phyloP scores from a whole-genome alignment of 2,329 filamentous ascomycete genomes.

The Westerdykella aurantiaca region DNA sequence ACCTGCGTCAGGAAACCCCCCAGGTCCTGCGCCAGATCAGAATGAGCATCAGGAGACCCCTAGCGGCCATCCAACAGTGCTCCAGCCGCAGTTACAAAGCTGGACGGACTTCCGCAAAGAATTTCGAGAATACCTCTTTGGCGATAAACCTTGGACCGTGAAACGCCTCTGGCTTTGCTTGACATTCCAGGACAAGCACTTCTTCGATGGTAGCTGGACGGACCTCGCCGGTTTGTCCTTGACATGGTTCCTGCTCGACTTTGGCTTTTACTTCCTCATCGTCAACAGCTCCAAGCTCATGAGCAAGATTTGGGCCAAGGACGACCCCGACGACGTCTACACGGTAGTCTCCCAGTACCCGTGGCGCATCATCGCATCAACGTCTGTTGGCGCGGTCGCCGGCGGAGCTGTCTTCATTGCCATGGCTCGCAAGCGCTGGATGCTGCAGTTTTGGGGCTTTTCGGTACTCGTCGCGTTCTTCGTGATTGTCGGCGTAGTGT shows the following conservation, averaged over 20 bases:
- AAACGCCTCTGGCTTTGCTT: no score
- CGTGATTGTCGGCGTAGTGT: slow-evolving; percentile 29
- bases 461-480: slow-evolving; percentile 27
- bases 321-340: slow-evolving; percentile 8
- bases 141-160: no score
- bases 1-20: no score
- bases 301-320: slow-evolving; percentile 24
- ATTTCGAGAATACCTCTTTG: no score
- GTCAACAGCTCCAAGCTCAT: slow-evolving; percentile 34
- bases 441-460: slow-evolving; percentile 32
- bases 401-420: slow-evolving; percentile 25
- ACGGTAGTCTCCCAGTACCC: slow-evolving; percentile 20
- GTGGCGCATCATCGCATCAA: slow-evolving; percentile 26
- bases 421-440: slow-evolving; percentile 8
- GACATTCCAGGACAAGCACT: slow-evolving; percentile 12
- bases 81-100: no score
- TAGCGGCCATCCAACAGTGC: no score
- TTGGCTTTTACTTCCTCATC: slow-evolving; percentile 33
- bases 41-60: no score
- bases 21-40: no score
- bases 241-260: slow-evolving; percentile 33
- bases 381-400: slow-evolving; percentile 26
- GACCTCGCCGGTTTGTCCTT: slow-evolving; percentile 34
- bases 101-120: no score
- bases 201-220: slow-evolving; percentile 27